Evolutionary conservation across 2,329 filamentous ascomycete genomes (phyloP), one percentile per base, ranked within the genome.

Genomic region (Fusarium sp.): DNA sequence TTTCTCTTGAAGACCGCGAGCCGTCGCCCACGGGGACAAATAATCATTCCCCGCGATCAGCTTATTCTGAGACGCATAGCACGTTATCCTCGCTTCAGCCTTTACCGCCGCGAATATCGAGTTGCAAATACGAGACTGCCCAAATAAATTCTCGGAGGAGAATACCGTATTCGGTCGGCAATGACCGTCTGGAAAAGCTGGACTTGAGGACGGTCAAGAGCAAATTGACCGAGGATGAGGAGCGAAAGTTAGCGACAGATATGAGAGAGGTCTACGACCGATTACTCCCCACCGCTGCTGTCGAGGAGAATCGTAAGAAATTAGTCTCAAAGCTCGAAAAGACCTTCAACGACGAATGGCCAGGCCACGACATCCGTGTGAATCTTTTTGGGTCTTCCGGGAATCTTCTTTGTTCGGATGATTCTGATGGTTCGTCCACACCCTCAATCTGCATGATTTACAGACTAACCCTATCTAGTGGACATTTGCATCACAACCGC

Each of bases 331-430:
- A 98, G 83, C 84, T 99, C 77, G 93, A 97, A 82, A 91, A 88
- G 74, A 89, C 98, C 44, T 90, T 99, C 80, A 96, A 97, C 78
- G 89, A 93, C 12, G 91, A 97, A 79, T 99, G 95, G 94, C 96
- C 96, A 3, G 94, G 93, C 3, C 92, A 94, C 77, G 89, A 97
- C 69, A 98, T 98, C 78, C 91, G 89, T 74, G 96, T 98, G 39
- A 92, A 96, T 80, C 90, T 98, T 21, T 99, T 99, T 87, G 96
- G 96, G n/a, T 98, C 96, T 10, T 98, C 96, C 9, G 96, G 96
- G 52, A 99, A 99, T 82, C 85, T 96, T 80, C 85, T 99, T 63
- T 98, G 94, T 82, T 97, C 95, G 38, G 95, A 94, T 81, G 94
- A 98, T 79, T 99, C 96, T 58, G 96, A 99, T 84, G 94, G 94